Base-by-base conservation (phyloP, 169 alveolate genomes). In the Plasmodium ovale region DNA sequence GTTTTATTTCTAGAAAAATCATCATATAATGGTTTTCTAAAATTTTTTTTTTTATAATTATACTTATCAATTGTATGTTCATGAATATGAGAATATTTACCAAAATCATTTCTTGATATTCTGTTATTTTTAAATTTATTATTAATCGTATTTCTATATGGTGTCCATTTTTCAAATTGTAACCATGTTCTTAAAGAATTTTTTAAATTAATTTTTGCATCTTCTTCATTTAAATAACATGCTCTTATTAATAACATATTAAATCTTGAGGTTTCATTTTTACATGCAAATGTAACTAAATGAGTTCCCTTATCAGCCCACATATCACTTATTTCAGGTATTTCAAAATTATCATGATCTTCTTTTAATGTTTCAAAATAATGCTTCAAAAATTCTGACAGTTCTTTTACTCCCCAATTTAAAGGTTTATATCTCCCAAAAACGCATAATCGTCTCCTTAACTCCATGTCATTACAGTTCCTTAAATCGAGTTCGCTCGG, bases 231-330 rank as follows among this genome's bases (percentile, higher is more conserved):
- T 64, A 77, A 53, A 53, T 77, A 77, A 37, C 88, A 77, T 7
- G 88, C 88, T 62, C 88, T 77, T 60, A 77, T 67, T 60, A 77
- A 47, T 39, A 77, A 53, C 68, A 77, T 77, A 27, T 60, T 77
- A 54, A 25, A 77, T 10, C 88, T 60, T 21, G 88, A 77, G n/a
- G 39, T 77, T 23, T 77, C 88, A 77, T 77, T 64, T 62, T 44
- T 60, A 42, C 88, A 77, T 23, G 88, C 88, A 27, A 77, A 77
- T 39, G 88, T 77, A 16, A 77, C 68, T 77, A 77, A 77, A 51
- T 77, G 88, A 1, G 88, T 77, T 49, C 88, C 88, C 25, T 77
- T 77, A 54, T 77, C 77, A 14, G 88, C 88, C 88, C 88, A 74
- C 65, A 74, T 74, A 51, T 74, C 73, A 60, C 77, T 31, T 60